Evolutionary conservation across 495 filamentous ascomycete species (phyloP).

Genomic region (Darksidea phi): DNA sequence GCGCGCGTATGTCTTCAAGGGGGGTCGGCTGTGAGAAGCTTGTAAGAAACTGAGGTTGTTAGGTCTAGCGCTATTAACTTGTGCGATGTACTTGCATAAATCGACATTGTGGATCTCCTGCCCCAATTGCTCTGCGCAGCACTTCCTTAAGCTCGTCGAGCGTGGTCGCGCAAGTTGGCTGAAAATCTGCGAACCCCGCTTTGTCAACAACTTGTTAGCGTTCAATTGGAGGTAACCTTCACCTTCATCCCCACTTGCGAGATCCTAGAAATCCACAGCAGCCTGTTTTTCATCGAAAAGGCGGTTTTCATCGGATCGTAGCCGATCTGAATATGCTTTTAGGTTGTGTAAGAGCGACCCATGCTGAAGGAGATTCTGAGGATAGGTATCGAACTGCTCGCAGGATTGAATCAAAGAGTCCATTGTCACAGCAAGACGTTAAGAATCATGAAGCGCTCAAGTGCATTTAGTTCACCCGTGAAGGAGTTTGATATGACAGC

Average conservation of each 20-base stretch:
- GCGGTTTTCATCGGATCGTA: slow-evolving; percentile 1
- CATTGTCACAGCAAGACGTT: not conserved
- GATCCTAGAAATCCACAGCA: slow-evolving; percentile 23
- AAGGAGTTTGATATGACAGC: too few relatives aligned
- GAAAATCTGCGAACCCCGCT: not conserved
- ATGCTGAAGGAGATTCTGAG: slow-evolving; percentile 13
- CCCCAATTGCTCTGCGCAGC: slow-evolving; percentile 8
- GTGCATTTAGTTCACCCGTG: not conserved
- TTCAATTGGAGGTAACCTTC: not conserved
- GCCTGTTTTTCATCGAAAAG: slow-evolving; percentile 20
- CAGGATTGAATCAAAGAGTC: not conserved
- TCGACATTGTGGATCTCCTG: slow-evolving; percentile 20
- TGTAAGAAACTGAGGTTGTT: slow-evolving; percentile 19
- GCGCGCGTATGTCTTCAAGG: slow-evolving; percentile 17
- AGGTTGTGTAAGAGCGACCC: slow-evolving; percentile 3
- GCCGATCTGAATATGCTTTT: not conserved
- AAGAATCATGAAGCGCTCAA: not conserved
- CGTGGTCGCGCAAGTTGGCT: slow-evolving; percentile 4
- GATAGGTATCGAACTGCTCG: slow-evolving; percentile 4
- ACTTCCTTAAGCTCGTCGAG: slow-evolving; percentile 11
- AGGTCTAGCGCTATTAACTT: not conserved
- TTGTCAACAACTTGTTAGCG: not conserved
- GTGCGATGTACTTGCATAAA: slow-evolving; percentile 15
- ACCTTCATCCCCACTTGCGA: slow-evolving; percentile 5
- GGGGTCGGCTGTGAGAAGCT: slow-evolving; percentile 14